Base-by-base conservation (phyloP, 2,329 filamentous ascomycete species). In the Apiospora pterosperma region DNA sequence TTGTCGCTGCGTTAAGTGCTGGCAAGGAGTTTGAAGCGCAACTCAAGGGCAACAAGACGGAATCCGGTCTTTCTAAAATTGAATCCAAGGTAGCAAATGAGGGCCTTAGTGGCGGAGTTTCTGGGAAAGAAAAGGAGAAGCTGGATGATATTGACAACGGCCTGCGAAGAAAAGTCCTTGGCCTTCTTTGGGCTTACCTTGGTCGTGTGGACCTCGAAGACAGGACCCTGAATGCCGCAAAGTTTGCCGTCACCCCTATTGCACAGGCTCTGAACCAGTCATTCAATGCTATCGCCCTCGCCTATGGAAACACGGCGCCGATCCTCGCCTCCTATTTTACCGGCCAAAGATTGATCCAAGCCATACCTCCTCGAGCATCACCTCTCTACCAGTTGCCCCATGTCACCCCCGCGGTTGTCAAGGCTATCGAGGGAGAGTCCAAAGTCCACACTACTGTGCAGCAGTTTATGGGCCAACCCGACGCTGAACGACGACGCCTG, bases 101-200 rank as follows among this genome's bases (percentile, higher is more conserved):
- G 44, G 86, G 86, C 38, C 79, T 82, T 19, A 84, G 84, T 44
- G 80, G 79, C 36, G 88, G 89, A 39, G 81, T 97, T 69, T 85
- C 88, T 0, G 78, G 82, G 19, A 93, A 93, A 77, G 93, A 97
- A 73, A 89, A 89, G 75, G 84, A 89, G 72, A 89, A 87, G 74
- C 84, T 99, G 8, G 88, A 92, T 74, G 88, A 93, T 69, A 79
- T 97, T 65, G 96, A 98, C 61, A 90, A 91, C 69, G 89, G 90
- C 42, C 85, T 88, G 28, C 90, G 92, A 69, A 87, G 96, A 73
- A 98, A 98, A 83, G 90, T 93, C 8, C 83, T 98, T 55, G 92
- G 91, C 61, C 84, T 99, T 64, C 84, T 99, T 19, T 99, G 96
- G 96, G 94, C 96, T 48, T 98, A 99, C 76, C 86, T 98, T 59